These are phyloP conservation scores for Ceratorhiza oryzae-sativae DNA, from an alignment of 1,284 basidiomycete genomes.

Conservation along the genomic window DNA sequence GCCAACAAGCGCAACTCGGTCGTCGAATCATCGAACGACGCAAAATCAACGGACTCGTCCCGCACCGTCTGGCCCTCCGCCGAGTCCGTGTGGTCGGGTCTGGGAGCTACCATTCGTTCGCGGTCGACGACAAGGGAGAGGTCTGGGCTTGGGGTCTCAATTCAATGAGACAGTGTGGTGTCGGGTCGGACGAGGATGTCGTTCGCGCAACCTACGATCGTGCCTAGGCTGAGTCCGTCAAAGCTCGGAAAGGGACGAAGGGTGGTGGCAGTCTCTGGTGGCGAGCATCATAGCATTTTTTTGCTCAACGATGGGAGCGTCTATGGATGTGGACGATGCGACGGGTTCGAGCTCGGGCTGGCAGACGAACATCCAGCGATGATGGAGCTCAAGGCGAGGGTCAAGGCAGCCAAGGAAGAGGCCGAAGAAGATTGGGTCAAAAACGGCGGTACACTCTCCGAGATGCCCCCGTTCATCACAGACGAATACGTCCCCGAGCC, in stretches of 20 bases:
- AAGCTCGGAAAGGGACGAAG: slow-evolving; percentile 67
- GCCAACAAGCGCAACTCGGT: slow-evolving; percentile 61
- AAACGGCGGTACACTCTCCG: slow-evolving; percentile 13
- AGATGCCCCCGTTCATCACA: slow-evolving; percentile 39
- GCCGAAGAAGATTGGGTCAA: slow-evolving; percentile 47
- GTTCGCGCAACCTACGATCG: slow-evolving; percentile 73
- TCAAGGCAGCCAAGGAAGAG: slow-evolving; percentile 51
- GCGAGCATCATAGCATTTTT: slow-evolving; percentile 89
- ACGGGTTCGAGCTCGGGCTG: slow-evolving; percentile 81
- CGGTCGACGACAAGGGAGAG: slow-evolving; percentile 67
- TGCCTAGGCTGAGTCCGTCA: slow-evolving; percentile 70
- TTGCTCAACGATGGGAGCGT: slow-evolving; percentile 83
- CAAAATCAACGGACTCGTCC: slow-evolving; percentile 57
- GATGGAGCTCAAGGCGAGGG: slow-evolving; percentile 25
- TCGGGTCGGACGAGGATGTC: slow-evolving; percentile 65
- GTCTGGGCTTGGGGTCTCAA: slow-evolving; percentile 88
- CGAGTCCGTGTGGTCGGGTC: slow-evolving; percentile 60
- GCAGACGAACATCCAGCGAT: slow-evolving; percentile 59
- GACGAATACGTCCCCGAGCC: slow-evolving; percentile 51
- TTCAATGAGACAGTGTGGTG: slow-evolving; percentile 65
- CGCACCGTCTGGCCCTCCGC: slow-evolving; percentile 57
- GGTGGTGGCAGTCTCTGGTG: slow-evolving; percentile 76
- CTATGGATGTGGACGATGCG: slow-evolving; percentile 80
- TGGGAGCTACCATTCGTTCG: slow-evolving; percentile 68
- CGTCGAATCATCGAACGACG: slow-evolving; percentile 59